Percentiles rank a stretch among this genome's conserved stretches.
These are phyloP conservation scores for Cercospora nicotianae DNA, from an alignment of 2,329 filamentous ascomycete genomes.

Conservation along the genomic window DNA sequence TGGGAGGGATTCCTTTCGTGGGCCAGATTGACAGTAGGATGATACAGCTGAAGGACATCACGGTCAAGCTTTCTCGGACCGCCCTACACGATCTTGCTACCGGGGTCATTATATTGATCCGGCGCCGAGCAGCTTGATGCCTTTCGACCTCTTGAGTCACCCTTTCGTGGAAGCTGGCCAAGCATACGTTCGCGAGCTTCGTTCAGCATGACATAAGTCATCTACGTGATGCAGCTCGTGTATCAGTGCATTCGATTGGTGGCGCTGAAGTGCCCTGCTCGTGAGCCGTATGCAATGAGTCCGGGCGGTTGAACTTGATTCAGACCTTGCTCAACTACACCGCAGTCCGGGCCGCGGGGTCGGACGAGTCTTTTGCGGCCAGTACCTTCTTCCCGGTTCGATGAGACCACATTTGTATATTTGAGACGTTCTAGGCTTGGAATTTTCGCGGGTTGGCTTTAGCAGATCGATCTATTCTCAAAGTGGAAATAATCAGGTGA, in stretches of 20 bases:
- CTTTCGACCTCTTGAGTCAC: not conserved
- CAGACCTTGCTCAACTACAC: not conserved
- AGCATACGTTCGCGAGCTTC: not conserved
- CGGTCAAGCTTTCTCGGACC: not conserved
- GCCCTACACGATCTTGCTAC: too few relatives aligned
- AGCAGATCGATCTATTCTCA: not conserved
- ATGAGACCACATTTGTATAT: not conserved
- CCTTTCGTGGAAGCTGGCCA: not conserved
- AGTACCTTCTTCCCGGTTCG: not conserved
- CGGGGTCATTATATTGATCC: too few relatives aligned
- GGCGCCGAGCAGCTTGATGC: not conserved
- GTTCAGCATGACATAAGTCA: not conserved
- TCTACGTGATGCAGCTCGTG: not conserved
- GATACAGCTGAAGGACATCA: not conserved
- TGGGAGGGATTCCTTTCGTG: not conserved
- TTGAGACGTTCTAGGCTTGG: not conserved
- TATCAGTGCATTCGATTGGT: not conserved
- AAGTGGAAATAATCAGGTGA: not conserved
- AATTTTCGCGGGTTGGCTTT: not conserved
- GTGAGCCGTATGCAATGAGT: not conserved
- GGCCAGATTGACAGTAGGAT: not conserved
- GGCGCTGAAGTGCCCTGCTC: not conserved
- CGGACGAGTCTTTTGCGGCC: not conserved
- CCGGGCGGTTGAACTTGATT: not conserved
- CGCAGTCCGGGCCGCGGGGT: too few relatives aligned